Base-by-base conservation (phyloP, 805 yeast species). In the Saturnispora ahearnii region DNA sequence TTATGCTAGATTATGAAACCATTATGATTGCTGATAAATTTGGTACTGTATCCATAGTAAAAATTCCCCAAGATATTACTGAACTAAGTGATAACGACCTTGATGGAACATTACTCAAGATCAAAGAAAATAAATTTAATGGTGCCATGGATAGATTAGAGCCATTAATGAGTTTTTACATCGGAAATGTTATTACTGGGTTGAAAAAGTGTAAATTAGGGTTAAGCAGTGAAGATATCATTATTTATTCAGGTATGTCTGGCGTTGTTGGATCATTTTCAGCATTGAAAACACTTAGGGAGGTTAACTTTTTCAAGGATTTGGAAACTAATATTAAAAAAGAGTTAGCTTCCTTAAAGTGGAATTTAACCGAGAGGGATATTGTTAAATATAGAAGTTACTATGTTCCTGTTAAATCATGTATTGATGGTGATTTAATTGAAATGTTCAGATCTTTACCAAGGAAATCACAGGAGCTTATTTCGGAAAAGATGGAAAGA, bases 341-440 rank as follows among this genome's bases (percentile, higher is more conserved):
- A 15, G 64, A 61, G 40, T 47, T 62, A n/a, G 42, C 50, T 60
- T 11, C 59, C 61, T 53, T 63, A 72, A 15, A n/a, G 3, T 44
- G 41, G 32, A 41, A 37, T 6, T 50, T 80, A 12, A 71, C 81
- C 3, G 91, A 84, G 0, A 72, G 93, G 50, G 84, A 84, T 54
- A 86, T 82, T 51, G 52, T 77, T 54, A 76, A 75, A 50, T 90
- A 74, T 62, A 68, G 97, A 49, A 75, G 97, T 47, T 84, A 83
- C 59, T 88, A 87, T 62, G 80, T 78, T n/a, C 96, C 97, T 0
- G 77, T 74, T 2, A 82, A 81, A 54, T 75, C 79, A 45, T 81
- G 85, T 2, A 73, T 93, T 38, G 97, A 93, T 66, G 99, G 99
- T 9, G 98, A 93, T 61, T 69, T 87, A 13, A 70, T 91, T 44